Evolutionary conservation across 768 basidiomycete species (phyloP).

Genomic region (Galerina sulciceps): DNA sequence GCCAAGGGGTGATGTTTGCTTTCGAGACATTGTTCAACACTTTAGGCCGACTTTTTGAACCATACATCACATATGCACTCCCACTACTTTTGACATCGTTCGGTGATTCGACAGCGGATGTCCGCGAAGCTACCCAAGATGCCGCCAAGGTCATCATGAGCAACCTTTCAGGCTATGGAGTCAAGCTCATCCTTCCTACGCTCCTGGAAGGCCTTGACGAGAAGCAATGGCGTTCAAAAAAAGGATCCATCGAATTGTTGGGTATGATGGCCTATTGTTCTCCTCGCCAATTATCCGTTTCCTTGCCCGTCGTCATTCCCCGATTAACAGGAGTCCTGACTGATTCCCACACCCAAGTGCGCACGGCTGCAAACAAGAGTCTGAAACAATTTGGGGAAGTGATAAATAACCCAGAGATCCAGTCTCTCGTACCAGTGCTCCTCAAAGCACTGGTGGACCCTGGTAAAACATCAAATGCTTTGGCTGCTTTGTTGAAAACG

Average conservation of each 20-base stretch:
- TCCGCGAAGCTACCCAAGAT: constrained; percentile 92
- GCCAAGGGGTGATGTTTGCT: constrained; percentile 94
- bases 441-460: constrained; percentile 97
- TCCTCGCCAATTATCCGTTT: constrained; percentile 91
- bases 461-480: constrained; percentile 82
- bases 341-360: constrained; percentile 97
- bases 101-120: constrained; percentile 85
- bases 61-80: constrained; percentile 83
- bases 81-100: constrained; percentile 84
- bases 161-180: constrained; percentile 90
- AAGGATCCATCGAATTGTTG: constrained; percentile 94
- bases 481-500: constrained; percentile 87
- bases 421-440: constrained; percentile 84
- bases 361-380: constrained; percentile 90
- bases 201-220: constrained; percentile 91
- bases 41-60: constrained; percentile 91
- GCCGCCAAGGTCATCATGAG: constrained; percentile 95
- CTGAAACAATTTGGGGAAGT: constrained; percentile 99
- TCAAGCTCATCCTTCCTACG: constrained; percentile 93
- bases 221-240: constrained; percentile 98
- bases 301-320: constrained; percentile 95
- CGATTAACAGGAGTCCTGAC: constrained; percentile 93
- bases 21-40: constrained; percentile 90
- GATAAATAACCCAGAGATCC: constrained; percentile 96
- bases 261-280: constrained; percentile 99